A percentile compares a stretch with the other conserved stretches of the same genome.
Conservation (phyloP, 345 rosid species). For the Hibiscus trionum region DNA sequence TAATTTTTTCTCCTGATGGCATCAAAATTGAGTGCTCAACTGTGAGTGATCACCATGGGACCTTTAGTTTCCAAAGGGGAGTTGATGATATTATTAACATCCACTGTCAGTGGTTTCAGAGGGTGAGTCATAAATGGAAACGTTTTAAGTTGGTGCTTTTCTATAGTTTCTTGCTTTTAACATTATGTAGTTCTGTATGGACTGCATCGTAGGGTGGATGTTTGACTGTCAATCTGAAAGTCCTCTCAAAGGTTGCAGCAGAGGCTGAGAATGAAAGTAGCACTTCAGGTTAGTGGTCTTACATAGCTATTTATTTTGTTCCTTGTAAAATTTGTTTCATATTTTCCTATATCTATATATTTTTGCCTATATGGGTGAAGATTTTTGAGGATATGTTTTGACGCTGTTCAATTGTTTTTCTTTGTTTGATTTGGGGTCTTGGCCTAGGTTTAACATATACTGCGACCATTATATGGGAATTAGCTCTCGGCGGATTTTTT, state of each 20-base stretch:
- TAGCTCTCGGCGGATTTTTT: neutral
- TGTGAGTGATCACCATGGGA: constrained; percentile 27
- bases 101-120: constrained; percentile 49
- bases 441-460: neutral
- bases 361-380: neutral
- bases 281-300: constrained; percentile 39
- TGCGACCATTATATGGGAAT: constrained; percentile 13
- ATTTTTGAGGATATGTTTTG: neutral
- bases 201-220: constrained; percentile 43
- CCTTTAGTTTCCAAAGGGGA: constrained; percentile 40
- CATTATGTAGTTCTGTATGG: constrained; percentile 9
- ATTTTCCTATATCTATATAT: neutral
- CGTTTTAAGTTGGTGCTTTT: constrained; percentile 3
- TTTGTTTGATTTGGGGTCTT: neutral
- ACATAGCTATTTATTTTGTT: neutral
- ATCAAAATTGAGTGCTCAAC: constrained; percentile 41
- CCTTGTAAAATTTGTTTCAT: neutral
- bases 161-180: constrained; percentile 1
- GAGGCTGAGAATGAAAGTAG: constrained; percentile 27
- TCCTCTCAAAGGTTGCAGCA: constrained; percentile 34
- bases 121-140: constrained; percentile 40
- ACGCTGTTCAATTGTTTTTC: neutral
- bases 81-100: constrained; percentile 68
- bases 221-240: constrained; percentile 46
- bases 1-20: constrained; percentile 48